A percentile compares a stretch with the other conserved stretches of the same genome.
These are phyloP conservation scores for Scenedesmus sp. DNA, from an alignment of 163 green algal species.

Conservation along the genomic window DNA sequence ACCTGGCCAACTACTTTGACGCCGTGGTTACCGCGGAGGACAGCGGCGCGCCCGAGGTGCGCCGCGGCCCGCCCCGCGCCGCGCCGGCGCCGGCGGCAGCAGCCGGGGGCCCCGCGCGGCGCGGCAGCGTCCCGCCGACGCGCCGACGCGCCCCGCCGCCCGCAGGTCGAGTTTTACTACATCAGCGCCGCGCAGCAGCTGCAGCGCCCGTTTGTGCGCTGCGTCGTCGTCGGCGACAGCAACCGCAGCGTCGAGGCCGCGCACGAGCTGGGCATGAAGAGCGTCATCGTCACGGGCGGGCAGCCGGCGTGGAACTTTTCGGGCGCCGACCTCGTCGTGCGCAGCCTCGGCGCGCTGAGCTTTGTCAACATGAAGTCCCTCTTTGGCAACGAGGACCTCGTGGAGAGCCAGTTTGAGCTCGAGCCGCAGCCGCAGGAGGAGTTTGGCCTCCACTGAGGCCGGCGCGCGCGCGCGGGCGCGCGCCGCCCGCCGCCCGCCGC, in stretches of 20 bases:
- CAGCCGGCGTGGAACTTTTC: slow-evolving; percentile 89
- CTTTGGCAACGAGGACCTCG: slow-evolving; percentile 80
- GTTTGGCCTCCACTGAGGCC: too few relatives aligned
- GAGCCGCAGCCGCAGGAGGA: slow-evolving; percentile 27
- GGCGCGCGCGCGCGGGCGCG: too few relatives aligned
- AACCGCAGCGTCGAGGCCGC: slow-evolving; percentile 79
- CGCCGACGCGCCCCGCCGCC: neutral
- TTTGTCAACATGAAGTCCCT: slow-evolving; percentile 95
- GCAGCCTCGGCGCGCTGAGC: slow-evolving; percentile 76
- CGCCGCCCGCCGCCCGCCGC: too few relatives aligned
- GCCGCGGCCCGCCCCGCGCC: neutral
- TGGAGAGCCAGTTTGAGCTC: slow-evolving; percentile 53
- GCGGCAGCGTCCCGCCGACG: too few relatives aligned
- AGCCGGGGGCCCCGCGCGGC: too few relatives aligned
- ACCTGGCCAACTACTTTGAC: slow-evolving; percentile 74
- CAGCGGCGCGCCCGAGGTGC: slow-evolving; percentile 56
- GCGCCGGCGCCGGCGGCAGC: too few relatives aligned
- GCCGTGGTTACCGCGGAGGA: slow-evolving; percentile 88
- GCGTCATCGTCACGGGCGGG: slow-evolving; percentile 66
- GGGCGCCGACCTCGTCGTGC: slow-evolving; percentile 90
- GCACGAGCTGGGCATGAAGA: slow-evolving; percentile 85
- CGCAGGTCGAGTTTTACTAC: slow-evolving; percentile 44
- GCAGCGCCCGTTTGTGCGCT: slow-evolving; percentile 84
- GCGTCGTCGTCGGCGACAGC: slow-evolving; percentile 89
- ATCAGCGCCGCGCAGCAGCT: slow-evolving; percentile 60